These are phyloP conservation scores for Globisporangium nodosum DNA, from an alignment of 352 stramenopile genomes.

Conservation along the genomic window DNA sequence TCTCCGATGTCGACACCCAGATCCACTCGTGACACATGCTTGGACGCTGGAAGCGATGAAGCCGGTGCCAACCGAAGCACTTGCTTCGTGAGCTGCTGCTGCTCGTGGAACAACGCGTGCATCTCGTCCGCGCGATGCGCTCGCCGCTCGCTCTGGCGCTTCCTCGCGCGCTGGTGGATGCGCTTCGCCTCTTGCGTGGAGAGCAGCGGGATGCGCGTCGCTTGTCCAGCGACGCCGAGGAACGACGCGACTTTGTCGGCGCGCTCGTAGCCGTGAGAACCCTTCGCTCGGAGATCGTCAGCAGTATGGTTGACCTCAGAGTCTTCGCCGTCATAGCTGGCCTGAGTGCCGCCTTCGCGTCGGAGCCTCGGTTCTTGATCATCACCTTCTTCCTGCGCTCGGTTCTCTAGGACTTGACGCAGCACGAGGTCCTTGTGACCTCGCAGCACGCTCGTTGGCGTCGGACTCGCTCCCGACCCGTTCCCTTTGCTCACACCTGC, in stretches of 20 bases:
- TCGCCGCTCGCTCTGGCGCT: slow-evolving; percentile 13
- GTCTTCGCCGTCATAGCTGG: slow-evolving; percentile 4
- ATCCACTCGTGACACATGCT: slow-evolving; percentile 4
- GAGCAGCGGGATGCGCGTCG: slow-evolving; percentile 20
- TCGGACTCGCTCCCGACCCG: neutral
- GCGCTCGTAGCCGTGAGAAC: slow-evolving; percentile 23
- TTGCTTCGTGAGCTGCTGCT: slow-evolving; percentile 22
- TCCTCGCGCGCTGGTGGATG: slow-evolving; percentile 14
- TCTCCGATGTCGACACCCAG: neutral
- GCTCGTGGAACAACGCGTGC: slow-evolving; percentile 18
- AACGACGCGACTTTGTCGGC: slow-evolving; percentile 6
- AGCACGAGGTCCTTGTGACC: slow-evolving; percentile 6
- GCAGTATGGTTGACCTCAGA: neutral
- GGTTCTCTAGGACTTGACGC: slow-evolving; percentile 1
- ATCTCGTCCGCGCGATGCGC: slow-evolving; percentile 20
- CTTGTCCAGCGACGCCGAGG: slow-evolving; percentile 21
- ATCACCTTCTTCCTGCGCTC: neutral
- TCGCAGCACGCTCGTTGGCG: slow-evolving; percentile 6
- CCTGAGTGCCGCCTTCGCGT: neutral
- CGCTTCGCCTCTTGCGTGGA: slow-evolving; percentile 10
- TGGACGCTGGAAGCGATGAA: neutral
- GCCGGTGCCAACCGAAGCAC: slow-evolving; percentile 3
- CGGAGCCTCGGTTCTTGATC: neutral
- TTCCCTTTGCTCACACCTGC: neutral
- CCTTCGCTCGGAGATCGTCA: slow-evolving; percentile 1